phyloP scores from a whole-genome alignment of 2,329 filamentous ascomycete genomes.

The Xylariaceae sp. region DNA sequence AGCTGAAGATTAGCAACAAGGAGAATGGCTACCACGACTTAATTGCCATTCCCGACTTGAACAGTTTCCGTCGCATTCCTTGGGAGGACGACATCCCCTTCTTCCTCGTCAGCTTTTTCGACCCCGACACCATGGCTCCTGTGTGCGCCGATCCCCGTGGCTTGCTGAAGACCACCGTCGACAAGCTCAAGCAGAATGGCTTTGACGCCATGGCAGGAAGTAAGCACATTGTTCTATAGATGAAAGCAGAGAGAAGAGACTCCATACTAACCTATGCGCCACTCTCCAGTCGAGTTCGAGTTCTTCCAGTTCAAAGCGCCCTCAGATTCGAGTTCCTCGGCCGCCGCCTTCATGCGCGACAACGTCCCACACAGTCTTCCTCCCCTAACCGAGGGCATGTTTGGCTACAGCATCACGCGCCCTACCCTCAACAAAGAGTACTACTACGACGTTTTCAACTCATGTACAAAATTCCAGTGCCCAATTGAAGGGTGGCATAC shows the following conservation, averaged over 20 bases:
- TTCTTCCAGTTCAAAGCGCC: slow-evolving; percentile 48
- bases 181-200: slow-evolving; percentile 56
- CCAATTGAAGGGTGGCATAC: slow-evolving; percentile 80
- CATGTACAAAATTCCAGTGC: slow-evolving; percentile 64
- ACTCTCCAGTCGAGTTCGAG: slow-evolving; percentile 65
- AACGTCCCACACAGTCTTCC: slow-evolving; percentile 62
- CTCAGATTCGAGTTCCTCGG: slow-evolving; percentile 42
- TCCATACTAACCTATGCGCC: slow-evolving; percentile 4
- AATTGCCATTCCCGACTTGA: slow-evolving; percentile 66
- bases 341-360: slow-evolving; percentile 59
- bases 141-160: slow-evolving; percentile 68
- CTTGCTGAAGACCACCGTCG: slow-evolving; percentile 55
- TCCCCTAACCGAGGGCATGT: slow-evolving; percentile 73
- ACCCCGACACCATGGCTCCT: slow-evolving; percentile 59
- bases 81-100: slow-evolving; percentile 75
- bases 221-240: slow-evolving; percentile 36
- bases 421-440: slow-evolving; percentile 77
- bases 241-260: neutral
- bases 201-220: slow-evolving; percentile 72
- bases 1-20: slow-evolving; percentile 71
- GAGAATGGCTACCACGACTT: slow-evolving; percentile 75
- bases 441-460: slow-evolving; percentile 71
- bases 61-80: slow-evolving; percentile 66
- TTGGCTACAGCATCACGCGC: slow-evolving; percentile 72
- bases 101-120: slow-evolving; percentile 68